Evolutionary conservation across 1,139 yeast genomes (phyloP).

Genomic region (Saccharomyces hybrid): DNA sequence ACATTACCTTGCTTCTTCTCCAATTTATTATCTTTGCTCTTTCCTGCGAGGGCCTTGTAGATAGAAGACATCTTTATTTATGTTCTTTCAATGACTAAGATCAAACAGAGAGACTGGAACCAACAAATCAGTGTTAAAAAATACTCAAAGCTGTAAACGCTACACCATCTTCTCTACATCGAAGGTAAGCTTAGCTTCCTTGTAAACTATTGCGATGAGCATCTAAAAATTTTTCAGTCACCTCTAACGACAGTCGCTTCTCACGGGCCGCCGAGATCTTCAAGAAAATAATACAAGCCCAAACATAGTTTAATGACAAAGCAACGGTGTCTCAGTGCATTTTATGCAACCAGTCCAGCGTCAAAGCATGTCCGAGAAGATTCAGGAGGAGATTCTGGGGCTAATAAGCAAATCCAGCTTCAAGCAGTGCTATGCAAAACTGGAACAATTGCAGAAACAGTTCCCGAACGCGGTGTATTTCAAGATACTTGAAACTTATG

Average conservation of each 20-base stretch:
- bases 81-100: too few relatives aligned
- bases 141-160: too few relatives aligned
- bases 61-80: conserved; percentile 50
- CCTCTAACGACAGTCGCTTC: neutral
- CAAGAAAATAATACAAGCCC: too few relatives aligned
- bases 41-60: conserved; percentile 36
- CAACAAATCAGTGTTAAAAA: too few relatives aligned
- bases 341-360: neutral
- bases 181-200: too few relatives aligned
- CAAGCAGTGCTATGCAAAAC: conserved; percentile 22
- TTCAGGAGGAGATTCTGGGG: conserved; percentile 24
- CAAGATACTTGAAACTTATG: too few relatives aligned
- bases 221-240: neutral
- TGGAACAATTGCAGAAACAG: conserved; percentile 16
- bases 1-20: conserved; percentile 33
- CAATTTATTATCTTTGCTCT: conserved; percentile 27
- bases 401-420: too few relatives aligned
- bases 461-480: conserved; percentile 24
- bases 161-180: too few relatives aligned
- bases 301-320: too few relatives aligned
- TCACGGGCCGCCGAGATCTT: neutral
- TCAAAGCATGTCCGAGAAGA: conserved; percentile 7
- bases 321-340: too few relatives aligned
- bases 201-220: too few relatives aligned
- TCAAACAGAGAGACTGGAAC: too few relatives aligned